Evolutionary conservation across 192 early-diverging fungal genomes (phyloP).

Genomic region (Backusella mclennaniae): DNA sequence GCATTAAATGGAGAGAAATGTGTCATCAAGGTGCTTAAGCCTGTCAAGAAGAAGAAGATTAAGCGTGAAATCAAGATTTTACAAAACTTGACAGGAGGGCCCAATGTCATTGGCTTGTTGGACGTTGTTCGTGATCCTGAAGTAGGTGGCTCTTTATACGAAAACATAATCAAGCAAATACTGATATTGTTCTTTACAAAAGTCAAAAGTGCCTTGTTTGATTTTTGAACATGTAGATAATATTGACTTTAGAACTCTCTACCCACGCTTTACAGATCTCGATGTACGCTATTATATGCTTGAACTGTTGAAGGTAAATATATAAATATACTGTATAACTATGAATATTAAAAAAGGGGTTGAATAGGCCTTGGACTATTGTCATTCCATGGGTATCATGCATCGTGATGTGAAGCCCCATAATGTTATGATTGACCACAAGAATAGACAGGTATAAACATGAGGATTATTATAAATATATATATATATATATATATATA

Average conservation of each 20-base stretch:
- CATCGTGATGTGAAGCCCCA: slow-evolving; percentile 99
- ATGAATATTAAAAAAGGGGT: neutral
- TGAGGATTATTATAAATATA: neutral
- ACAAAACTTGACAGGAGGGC: slow-evolving; percentile 93
- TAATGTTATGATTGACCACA: slow-evolving; percentile 99
- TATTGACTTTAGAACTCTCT: slow-evolving; percentile 95
- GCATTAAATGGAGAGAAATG: slow-evolving; percentile 79
- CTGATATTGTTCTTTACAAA: no score
- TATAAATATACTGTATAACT: no score
- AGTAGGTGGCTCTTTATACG: slow-evolving; percentile 33
- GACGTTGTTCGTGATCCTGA: slow-evolving; percentile 96
- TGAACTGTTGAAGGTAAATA: slow-evolving; percentile 84
- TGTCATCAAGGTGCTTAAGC: slow-evolving; percentile 99
- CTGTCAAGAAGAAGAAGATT: slow-evolving; percentile 99
- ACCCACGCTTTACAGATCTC: slow-evolving; percentile 92
- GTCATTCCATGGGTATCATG: slow-evolving; percentile 98
- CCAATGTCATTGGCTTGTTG: slow-evolving; percentile 88
- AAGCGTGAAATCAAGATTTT: slow-evolving; percentile 99
- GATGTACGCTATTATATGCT: slow-evolving; percentile 97
- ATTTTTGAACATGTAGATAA: slow-evolving; percentile 98
- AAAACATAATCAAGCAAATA: no score
- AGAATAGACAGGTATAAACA: slow-evolving; percentile 62
- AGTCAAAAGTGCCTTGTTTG: slow-evolving; percentile 95
- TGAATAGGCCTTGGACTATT: slow-evolving; percentile 88
- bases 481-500: neutral